Evolutionary conservation across 2,329 filamentous ascomycete species (phyloP), one percentile per base, ranked within the genome.

Genomic region (Dactylellina cionopaga): DNA sequence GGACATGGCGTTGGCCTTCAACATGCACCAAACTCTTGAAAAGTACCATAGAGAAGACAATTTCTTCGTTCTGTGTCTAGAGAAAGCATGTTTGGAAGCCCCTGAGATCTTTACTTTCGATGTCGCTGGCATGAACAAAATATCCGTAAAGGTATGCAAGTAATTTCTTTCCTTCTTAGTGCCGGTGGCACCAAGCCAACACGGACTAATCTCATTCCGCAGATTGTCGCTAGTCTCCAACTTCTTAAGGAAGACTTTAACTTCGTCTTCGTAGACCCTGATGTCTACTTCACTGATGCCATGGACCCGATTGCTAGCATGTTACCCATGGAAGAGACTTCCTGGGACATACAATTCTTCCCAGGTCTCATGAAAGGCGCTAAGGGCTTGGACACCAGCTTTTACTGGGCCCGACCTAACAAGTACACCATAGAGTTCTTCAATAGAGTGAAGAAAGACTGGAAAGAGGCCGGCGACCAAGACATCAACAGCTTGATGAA

Each of bases 401-500:
- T 65, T 39, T 72, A 54, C 19, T 72, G 25, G 22, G 68, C 59
- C 51, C 68, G 68, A 59, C 52, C 59, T 22, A 52, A 24, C 29
- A 35, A 72, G 43, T 41, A 54, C 35, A 60, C 51, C 43, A 65
- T 47, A 13, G 35, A 64, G 44, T 60, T 72, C 44, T 72, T 72
- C 29, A 65, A 43, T 25, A 72, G 54, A 44, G 52, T 72, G 9
- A 44, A 51, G 17, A 43, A 72, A 10, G 47, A 55, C 31, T 72
- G 59, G 52, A 37, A 41, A 10, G 52, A 72, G 11, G 19, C 22
- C 5, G 68, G 68, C 15, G 59, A 72, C 15, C 52, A 65, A 19
- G 59, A 72, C 19, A 19, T 72, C 17, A 72, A 64, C 59, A 72
- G 59, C 22, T 29, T 72, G 22, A 72, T 72, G 68, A 72, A 72